These are phyloP conservation scores for Cercospora canescens DNA, from an alignment of 2,329 filamentous ascomycete species.

Conservation along the genomic window DNA sequence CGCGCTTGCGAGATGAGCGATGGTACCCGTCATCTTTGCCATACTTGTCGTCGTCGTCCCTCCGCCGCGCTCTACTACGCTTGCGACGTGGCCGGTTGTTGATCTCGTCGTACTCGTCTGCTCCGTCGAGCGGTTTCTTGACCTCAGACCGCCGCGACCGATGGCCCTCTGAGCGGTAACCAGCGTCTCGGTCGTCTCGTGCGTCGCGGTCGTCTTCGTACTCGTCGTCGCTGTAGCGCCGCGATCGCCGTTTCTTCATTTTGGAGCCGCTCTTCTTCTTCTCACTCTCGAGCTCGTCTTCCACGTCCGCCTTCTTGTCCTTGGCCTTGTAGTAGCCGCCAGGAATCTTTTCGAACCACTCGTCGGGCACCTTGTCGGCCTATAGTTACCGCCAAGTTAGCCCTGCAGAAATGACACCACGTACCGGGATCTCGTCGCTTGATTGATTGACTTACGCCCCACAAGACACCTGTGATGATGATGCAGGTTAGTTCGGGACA, in stretches of 20 bases:
- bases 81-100: conserved; percentile 26
- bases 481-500: conserved; percentile 9
- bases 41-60: conserved; percentile 29
- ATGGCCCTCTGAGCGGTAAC: conserved; percentile 24
- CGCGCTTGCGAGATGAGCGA: conserved; percentile 9
- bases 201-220: conserved; percentile 27
- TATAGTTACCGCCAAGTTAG: conserved; percentile 9
- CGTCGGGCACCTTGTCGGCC: conserved; percentile 41
- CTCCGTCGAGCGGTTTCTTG: conserved; percentile 26
- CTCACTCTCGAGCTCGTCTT: conserved; percentile 20
- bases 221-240: conserved; percentile 31
- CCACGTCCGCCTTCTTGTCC: conserved; percentile 23
- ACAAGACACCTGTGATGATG: conserved; percentile 25
- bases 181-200: conserved; percentile 22
- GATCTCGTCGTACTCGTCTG: conserved; percentile 28
- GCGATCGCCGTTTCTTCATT: conserved; percentile 23
- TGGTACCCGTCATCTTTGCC: conserved; percentile 25
- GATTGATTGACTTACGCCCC: conserved; percentile 20
- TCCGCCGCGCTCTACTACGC: conserved; percentile 21
- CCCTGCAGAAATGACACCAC: conserved; percentile 2
- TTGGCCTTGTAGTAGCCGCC: conserved; percentile 38
- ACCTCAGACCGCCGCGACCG: conserved; percentile 12
- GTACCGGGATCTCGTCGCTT: conserved; percentile 1
- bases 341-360: conserved; percentile 40
- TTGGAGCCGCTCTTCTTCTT: conserved; percentile 15